These are phyloP conservation scores for Pseudogymnoascus sp. DNA, from an alignment of 2,329 filamentous ascomycete species.

Conservation along the genomic window DNA sequence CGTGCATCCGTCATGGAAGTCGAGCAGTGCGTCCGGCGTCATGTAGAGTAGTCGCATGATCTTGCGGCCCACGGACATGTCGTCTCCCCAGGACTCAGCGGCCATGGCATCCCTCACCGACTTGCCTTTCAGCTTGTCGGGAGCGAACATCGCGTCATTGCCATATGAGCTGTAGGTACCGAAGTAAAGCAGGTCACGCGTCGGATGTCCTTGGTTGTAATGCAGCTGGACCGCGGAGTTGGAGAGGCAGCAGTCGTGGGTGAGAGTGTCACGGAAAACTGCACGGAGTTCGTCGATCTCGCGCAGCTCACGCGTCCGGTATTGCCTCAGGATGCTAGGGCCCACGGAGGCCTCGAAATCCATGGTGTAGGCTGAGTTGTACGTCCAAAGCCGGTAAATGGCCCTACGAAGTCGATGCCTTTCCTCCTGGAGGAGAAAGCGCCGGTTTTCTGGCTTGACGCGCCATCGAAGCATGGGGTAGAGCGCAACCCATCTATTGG, in stretches of 20 bases:
- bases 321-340: not conserved
- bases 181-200: conserved; percentile 3
- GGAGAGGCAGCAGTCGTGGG: conserved; percentile 24
- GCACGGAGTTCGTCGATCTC: conserved; percentile 21
- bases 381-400: conserved; percentile 28
- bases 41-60: not conserved
- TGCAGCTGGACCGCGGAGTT: conserved; percentile 24
- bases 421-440: conserved; percentile 24
- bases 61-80: not conserved
- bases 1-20: not conserved
- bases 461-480: conserved; percentile 28
- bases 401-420: conserved; percentile 23
- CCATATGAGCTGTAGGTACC: not conserved
- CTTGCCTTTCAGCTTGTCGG: conserved; percentile 6
- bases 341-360: conserved; percentile 10
- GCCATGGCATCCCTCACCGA: conserved; percentile 4
- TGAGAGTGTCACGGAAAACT: conserved; percentile 24
- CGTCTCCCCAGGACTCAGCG: conserved; percentile 8
- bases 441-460: conserved; percentile 24
- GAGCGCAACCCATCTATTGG: conserved; percentile 26
- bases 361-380: conserved; percentile 27
- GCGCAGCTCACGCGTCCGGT: not conserved
- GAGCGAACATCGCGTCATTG: not conserved
- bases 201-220: conserved; percentile 15
- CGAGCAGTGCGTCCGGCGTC: not conserved